phyloP scores from a whole-genome alignment of 2,329 filamentous ascomycete genomes.

The Volutella citrinella region DNA sequence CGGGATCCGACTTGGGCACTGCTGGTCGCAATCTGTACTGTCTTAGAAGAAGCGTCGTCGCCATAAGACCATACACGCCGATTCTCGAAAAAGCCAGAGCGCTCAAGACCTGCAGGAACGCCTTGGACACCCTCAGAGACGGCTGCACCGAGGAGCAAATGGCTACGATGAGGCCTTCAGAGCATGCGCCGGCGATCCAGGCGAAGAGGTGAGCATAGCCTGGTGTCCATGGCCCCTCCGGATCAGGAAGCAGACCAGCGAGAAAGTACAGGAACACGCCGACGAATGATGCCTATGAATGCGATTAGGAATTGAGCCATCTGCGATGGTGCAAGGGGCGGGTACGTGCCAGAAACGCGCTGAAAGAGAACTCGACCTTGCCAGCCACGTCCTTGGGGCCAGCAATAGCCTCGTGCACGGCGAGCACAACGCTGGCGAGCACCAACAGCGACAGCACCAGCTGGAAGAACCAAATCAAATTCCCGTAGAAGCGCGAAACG shows the following conservation, averaged over 20 bases:
- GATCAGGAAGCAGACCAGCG: constrained; percentile 40
- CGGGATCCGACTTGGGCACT: constrained; percentile 24
- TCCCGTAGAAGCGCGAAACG: constrained; percentile 28
- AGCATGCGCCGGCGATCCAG: constrained; percentile 33
- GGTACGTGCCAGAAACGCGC: constrained; percentile 36
- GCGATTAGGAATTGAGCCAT: constrained; percentile 2
- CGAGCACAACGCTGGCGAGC: constrained; percentile 32
- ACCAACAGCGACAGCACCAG: constrained; percentile 29
- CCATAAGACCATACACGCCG: constrained; percentile 33
- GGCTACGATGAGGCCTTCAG: constrained; percentile 35
- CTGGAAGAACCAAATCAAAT: constrained; percentile 35
- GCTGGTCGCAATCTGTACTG: constrained; percentile 29
- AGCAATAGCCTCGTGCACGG: constrained; percentile 30
- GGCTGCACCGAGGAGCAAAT: constrained; percentile 30
- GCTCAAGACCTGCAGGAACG: constrained; percentile 29
- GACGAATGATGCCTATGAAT: constrained; percentile 35
- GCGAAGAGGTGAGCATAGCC: constrained; percentile 33
- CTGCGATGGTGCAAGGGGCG: not conserved
- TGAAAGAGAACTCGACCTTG: constrained; percentile 34
- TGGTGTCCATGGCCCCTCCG: constrained; percentile 43
- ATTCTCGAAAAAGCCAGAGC: constrained; percentile 31
- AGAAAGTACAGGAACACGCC: constrained; percentile 40
- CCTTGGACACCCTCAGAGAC: constrained; percentile 25
- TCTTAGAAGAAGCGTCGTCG: constrained; percentile 24
- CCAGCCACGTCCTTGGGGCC: constrained; percentile 21